These are phyloP conservation scores for Cryptococcus neoformans DNA, from an alignment of 1,284 basidiomycete species.

Conservation along the genomic window DNA sequence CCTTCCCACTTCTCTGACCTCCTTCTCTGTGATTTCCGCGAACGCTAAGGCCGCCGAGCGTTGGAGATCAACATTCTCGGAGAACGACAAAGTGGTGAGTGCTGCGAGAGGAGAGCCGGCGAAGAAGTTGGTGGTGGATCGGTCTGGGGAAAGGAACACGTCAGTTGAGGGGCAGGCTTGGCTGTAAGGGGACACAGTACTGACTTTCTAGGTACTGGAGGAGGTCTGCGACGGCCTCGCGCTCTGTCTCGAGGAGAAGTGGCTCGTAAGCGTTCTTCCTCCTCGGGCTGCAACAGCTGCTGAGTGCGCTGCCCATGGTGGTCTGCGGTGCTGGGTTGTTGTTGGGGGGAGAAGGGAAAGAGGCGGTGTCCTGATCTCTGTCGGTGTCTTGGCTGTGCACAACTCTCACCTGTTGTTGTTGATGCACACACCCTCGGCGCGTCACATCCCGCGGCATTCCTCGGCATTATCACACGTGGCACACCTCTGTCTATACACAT, in stretches of 20 bases:
- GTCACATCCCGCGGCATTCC: not conserved
- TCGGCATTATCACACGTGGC: not conserved
- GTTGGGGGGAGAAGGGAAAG: not conserved
- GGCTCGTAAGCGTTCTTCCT: constrained; percentile 78
- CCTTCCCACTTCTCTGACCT: constrained; percentile 92
- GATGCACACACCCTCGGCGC: not conserved
- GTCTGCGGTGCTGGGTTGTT: not conserved
- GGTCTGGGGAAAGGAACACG: constrained; percentile 58
- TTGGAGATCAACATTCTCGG: constrained; percentile 99
- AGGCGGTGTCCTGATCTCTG: not conserved
- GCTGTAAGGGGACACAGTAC: constrained; percentile 27
- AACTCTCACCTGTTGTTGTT: not conserved
- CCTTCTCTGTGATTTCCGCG: constrained; percentile 99
- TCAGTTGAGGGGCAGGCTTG: not conserved
- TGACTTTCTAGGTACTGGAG: constrained; percentile 96
- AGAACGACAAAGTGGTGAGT: constrained; percentile 95
- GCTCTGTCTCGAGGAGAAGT: constrained; percentile 92
- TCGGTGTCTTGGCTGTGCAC: not conserved
- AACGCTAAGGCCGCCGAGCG: constrained; percentile 97
- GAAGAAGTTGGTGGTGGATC: constrained; percentile 95
- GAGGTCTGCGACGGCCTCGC: constrained; percentile 96
- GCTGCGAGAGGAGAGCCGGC: constrained; percentile 86
- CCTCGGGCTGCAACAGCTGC: constrained; percentile 42
- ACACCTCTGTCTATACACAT: not conserved
- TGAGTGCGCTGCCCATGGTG: constrained; percentile 38